phyloP scores from a whole-genome alignment of 148 eudicot genomes.

The Linanthus parryae region DNA sequence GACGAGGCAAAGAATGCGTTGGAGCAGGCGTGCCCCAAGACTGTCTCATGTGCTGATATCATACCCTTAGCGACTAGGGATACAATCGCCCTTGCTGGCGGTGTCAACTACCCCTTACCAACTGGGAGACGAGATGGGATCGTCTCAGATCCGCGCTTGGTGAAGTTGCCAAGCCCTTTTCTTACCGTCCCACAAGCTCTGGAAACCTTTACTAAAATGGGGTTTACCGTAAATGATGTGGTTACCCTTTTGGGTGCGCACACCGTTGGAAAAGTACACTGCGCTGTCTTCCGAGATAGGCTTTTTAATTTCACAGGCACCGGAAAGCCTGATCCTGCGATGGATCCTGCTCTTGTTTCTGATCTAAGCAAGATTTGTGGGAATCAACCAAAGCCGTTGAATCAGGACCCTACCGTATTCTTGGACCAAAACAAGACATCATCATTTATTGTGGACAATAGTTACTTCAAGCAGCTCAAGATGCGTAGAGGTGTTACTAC shows the following conservation, averaged over 20 bases:
- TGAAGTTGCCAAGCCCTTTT: slow-evolving; percentile 13
- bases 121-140: slow-evolving; percentile 25
- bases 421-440: slow-evolving; percentile 28
- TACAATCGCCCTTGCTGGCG: slow-evolving; percentile 24
- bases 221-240: slow-evolving; percentile 14
- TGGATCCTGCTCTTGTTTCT: slow-evolving; percentile 16
- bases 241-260: slow-evolving; percentile 27
- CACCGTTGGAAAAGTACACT: slow-evolving; percentile 23
- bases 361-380: slow-evolving; percentile 11
- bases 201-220: slow-evolving; percentile 12
- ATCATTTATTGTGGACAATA: slow-evolving; percentile 12
- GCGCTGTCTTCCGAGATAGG: slow-evolving; percentile 14
- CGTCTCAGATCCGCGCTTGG: slow-evolving; percentile 9
- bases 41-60: slow-evolving; percentile 7
- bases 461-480: slow-evolving; percentile 15
- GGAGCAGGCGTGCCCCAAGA: slow-evolving; percentile 17
- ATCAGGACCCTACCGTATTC: slow-evolving; percentile 17
- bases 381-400: too few species aligned
- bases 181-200: slow-evolving; percentile 1
- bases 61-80: slow-evolving; percentile 28
- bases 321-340: slow-evolving; percentile 14
- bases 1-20: slow-evolving; percentile 17
- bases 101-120: slow-evolving; percentile 13
- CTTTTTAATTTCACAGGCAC: background rate
- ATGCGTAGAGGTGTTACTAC: slow-evolving; percentile 13